phyloP scores from a whole-genome alignment of 1,284 basidiomycete species.

The Malassezia sp. region DNA sequence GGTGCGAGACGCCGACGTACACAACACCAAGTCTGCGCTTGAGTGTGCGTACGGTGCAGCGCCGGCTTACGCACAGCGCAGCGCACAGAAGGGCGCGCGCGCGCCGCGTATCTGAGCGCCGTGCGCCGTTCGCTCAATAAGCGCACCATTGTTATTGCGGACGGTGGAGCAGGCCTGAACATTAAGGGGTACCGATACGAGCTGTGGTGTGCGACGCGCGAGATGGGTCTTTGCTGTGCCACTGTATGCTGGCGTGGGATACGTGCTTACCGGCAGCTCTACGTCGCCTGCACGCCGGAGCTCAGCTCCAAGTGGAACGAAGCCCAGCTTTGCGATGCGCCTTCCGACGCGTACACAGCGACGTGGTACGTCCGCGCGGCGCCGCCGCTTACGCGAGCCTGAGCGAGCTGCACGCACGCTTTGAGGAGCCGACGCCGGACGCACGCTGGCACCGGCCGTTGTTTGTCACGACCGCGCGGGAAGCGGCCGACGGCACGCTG shows the following conservation, averaged over 20 bases:
- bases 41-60: slow-evolving; percentile 7
- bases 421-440: slow-evolving; percentile 92
- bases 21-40: slow-evolving; percentile 60
- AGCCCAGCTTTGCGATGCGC: slow-evolving; percentile 48
- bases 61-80: slow-evolving; percentile 55
- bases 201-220: slow-evolving; percentile 87
- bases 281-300: slow-evolving; percentile 59
- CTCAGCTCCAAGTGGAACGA: slow-evolving; percentile 57
- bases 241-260: slow-evolving; percentile 57
- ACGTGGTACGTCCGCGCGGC: slow-evolving; percentile 60
- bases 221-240: slow-evolving; percentile 70
- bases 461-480: slow-evolving; percentile 54
- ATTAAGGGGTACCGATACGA: slow-evolving; percentile 94
- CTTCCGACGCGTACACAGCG: slow-evolving; percentile 30
- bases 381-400: slow-evolving; percentile 57
- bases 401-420: slow-evolving; percentile 76
- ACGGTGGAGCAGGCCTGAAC: slow-evolving; percentile 68
- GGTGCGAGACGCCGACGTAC: slow-evolving; percentile 67
- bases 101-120: slow-evolving; percentile 74
- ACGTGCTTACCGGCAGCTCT: slow-evolving; percentile 40
- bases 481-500: neutral
- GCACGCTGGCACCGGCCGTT: slow-evolving; percentile 93
- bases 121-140: slow-evolving; percentile 63
- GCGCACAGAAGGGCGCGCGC: slow-evolving; percentile 72
- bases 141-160: slow-evolving; percentile 73